Evolutionary conservation across 495 filamentous ascomycete genomes (phyloP), one percentile per base, ranked within the genome.

Genomic region (Aspergillus hancockii): DNA sequence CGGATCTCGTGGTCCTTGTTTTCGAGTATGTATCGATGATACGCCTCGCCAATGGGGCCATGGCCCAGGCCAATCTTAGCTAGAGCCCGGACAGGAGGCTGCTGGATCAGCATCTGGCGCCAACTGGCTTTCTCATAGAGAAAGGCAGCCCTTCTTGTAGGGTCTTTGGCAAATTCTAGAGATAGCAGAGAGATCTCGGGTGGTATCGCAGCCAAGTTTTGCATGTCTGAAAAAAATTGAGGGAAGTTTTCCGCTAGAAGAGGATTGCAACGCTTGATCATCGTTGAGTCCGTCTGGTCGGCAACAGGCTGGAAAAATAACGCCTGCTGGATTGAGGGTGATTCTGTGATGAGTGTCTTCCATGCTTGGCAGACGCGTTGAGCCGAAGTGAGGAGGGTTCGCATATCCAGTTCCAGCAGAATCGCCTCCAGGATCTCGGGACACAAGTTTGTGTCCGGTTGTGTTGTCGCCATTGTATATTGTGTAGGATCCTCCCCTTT

Each of bases 381-480:
- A n/a, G 52, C 45, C 4, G 58, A 56, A 10, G 52, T 61, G 8
- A 61, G 45, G 4, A 61, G 40, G 4, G 52, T 55, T 16, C 45
- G 16, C 2, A 43, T 18, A 22, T 61, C 59, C 16, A 52, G 8
- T 3, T 51, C 28, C 12, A 51, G 19, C 3, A 61, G 59, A 45
- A 57, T 61, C 2, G 14, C 18, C 32, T 61, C 59, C n/a, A 61
- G 43, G 12, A 61, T 18, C n/a, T 61, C 59, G 63, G 19, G 67
- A n/a, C n/a, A n/a, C n/a, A n/a, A n/a, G n/a, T n/a, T n/a, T n/a
- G n/a, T n/a, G n/a, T n/a, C n/a, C n/a, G n/a, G n/a, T n/a, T n/a
- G n/a, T n/a, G n/a, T n/a, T n/a, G n/a, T n/a, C n/a, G n/a, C n/a
- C n/a, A n/a, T n/a, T n/a, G n/a, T n/a, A n/a, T n/a, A n/a, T n/a